A percentile compares a stretch with the other conserved stretches of the same genome.
These are phyloP conservation scores for Aspergillus fructus DNA, from an alignment of 2,329 filamentous ascomycete species.

Conservation along the genomic window DNA sequence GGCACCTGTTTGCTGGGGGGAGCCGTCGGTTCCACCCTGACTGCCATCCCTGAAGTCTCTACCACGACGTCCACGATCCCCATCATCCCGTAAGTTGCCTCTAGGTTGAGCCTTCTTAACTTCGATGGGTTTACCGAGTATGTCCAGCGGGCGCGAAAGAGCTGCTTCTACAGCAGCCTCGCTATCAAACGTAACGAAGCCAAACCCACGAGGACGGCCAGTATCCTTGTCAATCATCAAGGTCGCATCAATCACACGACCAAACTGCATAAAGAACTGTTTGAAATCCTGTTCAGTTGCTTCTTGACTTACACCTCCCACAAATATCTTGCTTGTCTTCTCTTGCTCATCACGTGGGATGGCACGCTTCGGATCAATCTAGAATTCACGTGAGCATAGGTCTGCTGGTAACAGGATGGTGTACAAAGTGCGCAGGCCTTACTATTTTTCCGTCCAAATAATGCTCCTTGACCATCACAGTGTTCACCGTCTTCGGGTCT, in stretches of 20 bases:
- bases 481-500: slow-evolving; percentile 96
- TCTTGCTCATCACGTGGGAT: slow-evolving; percentile 98
- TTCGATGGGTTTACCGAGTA: slow-evolving; percentile 93
- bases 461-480: slow-evolving; percentile 99
- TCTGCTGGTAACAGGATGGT: background rate
- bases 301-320: slow-evolving; percentile 95
- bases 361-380: slow-evolving; percentile 98
- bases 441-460: slow-evolving; percentile 98
- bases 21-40: slow-evolving; percentile 36
- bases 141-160: slow-evolving; percentile 79
- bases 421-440: slow-evolving; percentile 41
- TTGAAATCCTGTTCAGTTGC: slow-evolving; percentile 95
- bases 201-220: slow-evolving; percentile 91
- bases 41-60: slow-evolving; percentile 44
- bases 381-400: background rate
- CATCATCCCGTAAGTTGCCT: slow-evolving; percentile 89
- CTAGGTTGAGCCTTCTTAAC: slow-evolving; percentile 97
- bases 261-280: slow-evolving; percentile 95
- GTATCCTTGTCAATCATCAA: slow-evolving; percentile 99
- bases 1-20: slow-evolving; percentile 48
- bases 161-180: slow-evolving; percentile 93
- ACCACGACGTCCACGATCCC: slow-evolving; percentile 58
- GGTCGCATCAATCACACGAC: slow-evolving; percentile 92
- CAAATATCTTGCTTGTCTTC: slow-evolving; percentile 97
- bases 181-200: slow-evolving; percentile 97